Evolutionary conservation across 2,329 filamentous ascomycete species (phyloP), one percentile per base, ranked within the genome.

Genomic region (Fusarium vanettenii): DNA sequence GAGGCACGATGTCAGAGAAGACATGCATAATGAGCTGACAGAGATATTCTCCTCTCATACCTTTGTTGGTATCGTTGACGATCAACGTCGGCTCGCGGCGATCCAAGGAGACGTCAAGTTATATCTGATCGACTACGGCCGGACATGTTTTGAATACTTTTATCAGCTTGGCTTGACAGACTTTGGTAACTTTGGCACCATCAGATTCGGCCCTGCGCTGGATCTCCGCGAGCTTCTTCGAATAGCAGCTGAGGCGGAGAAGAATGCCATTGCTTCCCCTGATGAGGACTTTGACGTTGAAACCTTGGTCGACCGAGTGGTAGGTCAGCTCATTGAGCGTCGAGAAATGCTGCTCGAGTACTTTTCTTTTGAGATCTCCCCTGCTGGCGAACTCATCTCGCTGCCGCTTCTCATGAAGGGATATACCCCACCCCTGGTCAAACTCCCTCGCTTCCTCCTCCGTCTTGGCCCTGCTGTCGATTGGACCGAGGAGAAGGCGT

Each of bases 121-220:
- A 9, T 98, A 94, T 82, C 89, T 99, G 25, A 88, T 99, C 62
- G 97, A 99, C 83, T 99, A 99, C 80, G 97, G 95, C 13, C 92
- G 96, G 81, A 86, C 94, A 1, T 94, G 91, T 81, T 93, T 92
- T 71, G 96, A 98, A 78, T 97, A 96, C 82, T 97, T 98, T 82
- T 99, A 99, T 84, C 97, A 99, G 84, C 85, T 98, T 22, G 96
- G 95, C 0, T 89, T 99, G 39, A 97, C 95, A 0, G 95, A 99
- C 80, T 99, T 99, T 83, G 95, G 93, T 2, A 99, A 99, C 81
- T 98, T 98, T 79, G 97, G 97, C 4, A 83, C 87, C 25, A 95
- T 99, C 68, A 91, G 90, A 13, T 95, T 99, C 78, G 90, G 91
- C 59, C 94, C 95, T 3, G 89, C 95, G 0, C 88, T 98, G 1